Evolutionary conservation across 805 yeast genomes (phyloP).

Genomic region (Metschnikowia santaceciliae): DNA sequence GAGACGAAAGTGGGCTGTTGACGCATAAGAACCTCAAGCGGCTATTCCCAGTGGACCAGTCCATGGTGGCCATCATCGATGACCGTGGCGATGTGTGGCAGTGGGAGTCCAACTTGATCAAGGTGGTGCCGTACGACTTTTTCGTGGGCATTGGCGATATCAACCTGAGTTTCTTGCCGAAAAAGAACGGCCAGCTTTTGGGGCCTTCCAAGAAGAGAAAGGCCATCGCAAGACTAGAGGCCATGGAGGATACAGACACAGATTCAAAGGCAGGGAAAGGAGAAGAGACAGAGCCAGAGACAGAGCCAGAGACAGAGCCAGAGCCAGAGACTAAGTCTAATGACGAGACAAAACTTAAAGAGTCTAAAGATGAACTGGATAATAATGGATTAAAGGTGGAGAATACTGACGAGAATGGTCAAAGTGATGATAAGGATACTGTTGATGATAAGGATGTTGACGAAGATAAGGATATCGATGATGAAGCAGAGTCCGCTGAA

Average conservation of each 20-base stretch:
- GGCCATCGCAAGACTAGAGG: constrained; percentile 55
- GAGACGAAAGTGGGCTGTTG: constrained; percentile 92
- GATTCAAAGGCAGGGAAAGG: neutral
- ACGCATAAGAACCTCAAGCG: constrained; percentile 86
- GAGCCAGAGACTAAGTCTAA: constrained; percentile 1
- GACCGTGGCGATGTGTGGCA: constrained; percentile 99
- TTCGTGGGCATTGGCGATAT: constrained; percentile 98
- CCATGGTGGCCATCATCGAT: constrained; percentile 94
- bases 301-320: constrained; percentile 4
- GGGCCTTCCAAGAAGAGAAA: constrained; percentile 65
- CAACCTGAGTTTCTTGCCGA: constrained; percentile 86
- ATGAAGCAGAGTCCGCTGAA: neutral
- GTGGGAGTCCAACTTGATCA: constrained; percentile 88
- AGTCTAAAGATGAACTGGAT: neutral
- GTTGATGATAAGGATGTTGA: neutral
- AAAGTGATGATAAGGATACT: too few relatives aligned
- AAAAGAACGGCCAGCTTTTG: constrained; percentile 52
- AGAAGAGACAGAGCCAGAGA: neutral
- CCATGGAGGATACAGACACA: constrained; percentile 19
- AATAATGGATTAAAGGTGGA: neutral
- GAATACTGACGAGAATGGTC: too few relatives aligned
- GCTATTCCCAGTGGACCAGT: constrained; percentile 90
- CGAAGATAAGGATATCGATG: neutral
- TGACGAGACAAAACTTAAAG: neutral
- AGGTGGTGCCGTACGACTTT: constrained; percentile 93